A percentile compares a stretch with the other conserved stretches of the same genome.
Evolutionary conservation across 164 flowering plant species (phyloP).

Genomic region (Buxus sempervirens): DNA sequence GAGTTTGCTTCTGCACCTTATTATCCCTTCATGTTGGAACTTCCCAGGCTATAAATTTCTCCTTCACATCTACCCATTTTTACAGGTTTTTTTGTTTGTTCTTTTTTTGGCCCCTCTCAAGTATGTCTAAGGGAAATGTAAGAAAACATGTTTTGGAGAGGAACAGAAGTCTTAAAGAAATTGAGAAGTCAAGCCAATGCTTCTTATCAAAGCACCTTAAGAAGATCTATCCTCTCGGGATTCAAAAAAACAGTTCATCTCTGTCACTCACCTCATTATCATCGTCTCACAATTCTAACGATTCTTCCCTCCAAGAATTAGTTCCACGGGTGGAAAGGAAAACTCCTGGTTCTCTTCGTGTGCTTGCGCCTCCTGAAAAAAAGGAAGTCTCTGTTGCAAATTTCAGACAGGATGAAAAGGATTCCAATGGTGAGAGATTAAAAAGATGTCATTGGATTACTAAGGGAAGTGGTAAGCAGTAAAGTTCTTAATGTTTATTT

Average conservation of each 20-base stretch:
- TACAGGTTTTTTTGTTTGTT: constrained; percentile 4
- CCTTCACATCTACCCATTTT: constrained; percentile 16
- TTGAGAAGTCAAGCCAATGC: constrained; percentile 39
- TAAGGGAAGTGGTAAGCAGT: constrained; percentile 64
- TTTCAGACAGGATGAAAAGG: constrained; percentile 8
- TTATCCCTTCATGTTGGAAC: constrained; percentile 1
- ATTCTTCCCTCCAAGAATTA: constrained; percentile 49
- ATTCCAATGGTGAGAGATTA: constrained; percentile 28
- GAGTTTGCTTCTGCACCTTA: background rate
- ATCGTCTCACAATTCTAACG: constrained; percentile 52
- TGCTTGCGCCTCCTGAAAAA: constrained; percentile 26
- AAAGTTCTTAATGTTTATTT: background rate
- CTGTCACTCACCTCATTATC: constrained; percentile 60
- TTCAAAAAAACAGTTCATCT: constrained; percentile 53
- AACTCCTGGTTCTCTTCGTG: constrained; percentile 29
- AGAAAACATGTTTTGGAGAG: constrained; percentile 47
- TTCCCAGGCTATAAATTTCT: constrained; percentile 13
- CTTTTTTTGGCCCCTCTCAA: no score
- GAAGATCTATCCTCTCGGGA: constrained; percentile 74
- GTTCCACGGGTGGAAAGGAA: constrained; percentile 29
- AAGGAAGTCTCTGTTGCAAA: constrained; percentile 22
- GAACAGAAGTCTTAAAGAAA: constrained; percentile 31
- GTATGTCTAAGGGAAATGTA: constrained; percentile 46
- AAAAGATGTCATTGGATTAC: constrained; percentile 90
- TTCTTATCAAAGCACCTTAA: constrained; percentile 58